phyloP scores from a whole-genome alignment of 371 early-diverging fungal genomes.

The Lichtheimia ramosa region DNA sequence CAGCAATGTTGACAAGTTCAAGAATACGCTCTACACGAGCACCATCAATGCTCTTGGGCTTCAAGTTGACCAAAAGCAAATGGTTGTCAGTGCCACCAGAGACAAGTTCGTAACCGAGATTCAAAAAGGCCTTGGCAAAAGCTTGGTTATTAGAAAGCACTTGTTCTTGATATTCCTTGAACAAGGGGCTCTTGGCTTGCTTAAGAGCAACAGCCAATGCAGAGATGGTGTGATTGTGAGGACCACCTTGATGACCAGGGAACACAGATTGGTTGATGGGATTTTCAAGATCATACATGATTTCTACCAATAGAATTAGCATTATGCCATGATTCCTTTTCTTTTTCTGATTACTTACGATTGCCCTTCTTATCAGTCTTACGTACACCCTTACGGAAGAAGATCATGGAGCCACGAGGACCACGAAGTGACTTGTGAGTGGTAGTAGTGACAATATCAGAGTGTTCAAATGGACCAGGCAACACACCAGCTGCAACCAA shows the following conservation, averaged over 20 bases:
- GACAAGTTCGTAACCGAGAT: conserved; percentile 82
- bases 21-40: conserved; percentile 93
- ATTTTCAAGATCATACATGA: conserved; percentile 86
- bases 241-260: conserved; percentile 99
- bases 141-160: conserved; percentile 88
- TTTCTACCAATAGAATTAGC: conserved; percentile 39
- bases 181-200: conserved; percentile 82
- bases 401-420: conserved; percentile 99
- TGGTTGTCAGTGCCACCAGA: conserved; percentile 97
- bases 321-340: background rate
- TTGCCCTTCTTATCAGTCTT: conserved; percentile 83
- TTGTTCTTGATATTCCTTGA: conserved; percentile 89
- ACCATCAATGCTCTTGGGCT: conserved; percentile 85
- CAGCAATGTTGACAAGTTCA: conserved; percentile 93
- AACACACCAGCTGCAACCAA: conserved; percentile 88
- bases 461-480: conserved; percentile 91
- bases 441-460: conserved; percentile 99
- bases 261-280: conserved; percentile 98
- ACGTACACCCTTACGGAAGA: conserved; percentile 92
- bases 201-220: conserved; percentile 97
- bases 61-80: conserved; percentile 85
- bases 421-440: conserved; percentile 99
- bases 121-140: conserved; percentile 78
- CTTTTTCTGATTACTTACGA: conserved; percentile 29
- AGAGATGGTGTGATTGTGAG: conserved; percentile 99